phyloP scores from a whole-genome alignment of 169 alveolate species.

The Plasmodium reichenowi region DNA sequence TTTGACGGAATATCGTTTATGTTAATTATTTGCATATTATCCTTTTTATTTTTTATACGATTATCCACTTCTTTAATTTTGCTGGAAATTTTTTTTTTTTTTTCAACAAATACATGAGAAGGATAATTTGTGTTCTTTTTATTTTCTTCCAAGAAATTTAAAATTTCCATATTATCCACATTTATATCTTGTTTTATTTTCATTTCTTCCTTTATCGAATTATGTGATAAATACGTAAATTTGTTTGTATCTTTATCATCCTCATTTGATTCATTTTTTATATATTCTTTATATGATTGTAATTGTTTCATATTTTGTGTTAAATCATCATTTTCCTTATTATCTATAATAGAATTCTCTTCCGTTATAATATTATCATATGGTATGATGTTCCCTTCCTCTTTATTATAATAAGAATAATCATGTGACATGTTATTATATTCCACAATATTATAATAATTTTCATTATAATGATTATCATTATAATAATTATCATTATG shows the following conservation, averaged over 20 bases:
- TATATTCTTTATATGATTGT: too few relatives aligned
- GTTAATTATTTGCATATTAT: conserved; percentile 22
- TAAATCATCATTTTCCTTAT: conserved; percentile 38
- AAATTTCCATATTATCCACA: too few relatives aligned
- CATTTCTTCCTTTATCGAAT: too few relatives aligned
- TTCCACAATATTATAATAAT: background rate
- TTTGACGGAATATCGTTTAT: conserved; percentile 22
- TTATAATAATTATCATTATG: background rate
- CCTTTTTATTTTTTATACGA: background rate
- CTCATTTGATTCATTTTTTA: too few relatives aligned
- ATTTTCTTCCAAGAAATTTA: too few relatives aligned
- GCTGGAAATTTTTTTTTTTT: too few relatives aligned
- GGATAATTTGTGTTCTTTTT: too few relatives aligned
- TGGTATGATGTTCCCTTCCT: background rate
- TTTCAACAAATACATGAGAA: too few relatives aligned
- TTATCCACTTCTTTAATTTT: background rate
- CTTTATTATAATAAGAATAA: background rate
- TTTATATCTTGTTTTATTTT: too few relatives aligned
- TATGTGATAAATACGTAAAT: too few relatives aligned
- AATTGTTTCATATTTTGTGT: conserved; percentile 20
- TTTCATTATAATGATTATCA: background rate
- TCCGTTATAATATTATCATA: conserved; percentile 20
- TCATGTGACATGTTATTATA: background rate
- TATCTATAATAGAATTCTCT: conserved; percentile 7
- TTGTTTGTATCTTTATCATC: too few relatives aligned